Evolutionary conservation across 2,329 filamentous ascomycete species (phyloP).

Genomic region (Epichloe typhina): DNA sequence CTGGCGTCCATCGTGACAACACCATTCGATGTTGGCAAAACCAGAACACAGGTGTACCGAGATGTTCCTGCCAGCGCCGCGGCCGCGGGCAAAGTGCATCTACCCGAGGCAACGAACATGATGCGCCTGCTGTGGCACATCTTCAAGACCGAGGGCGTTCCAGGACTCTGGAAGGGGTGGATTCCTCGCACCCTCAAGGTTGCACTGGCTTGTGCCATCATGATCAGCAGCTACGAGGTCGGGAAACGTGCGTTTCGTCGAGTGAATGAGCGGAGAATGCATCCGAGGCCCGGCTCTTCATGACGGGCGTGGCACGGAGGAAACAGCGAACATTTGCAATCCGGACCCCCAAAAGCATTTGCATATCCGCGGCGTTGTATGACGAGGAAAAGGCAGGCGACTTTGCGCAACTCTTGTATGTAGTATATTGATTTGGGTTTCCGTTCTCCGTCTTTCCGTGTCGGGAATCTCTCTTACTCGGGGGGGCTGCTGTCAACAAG

Average conservation of each 20-base stretch:
- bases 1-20: slow-evolving; percentile 81
- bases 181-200: slow-evolving; percentile 86
- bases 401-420: neutral
- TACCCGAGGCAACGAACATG: slow-evolving; percentile 68
- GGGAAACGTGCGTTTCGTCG: slow-evolving; percentile 77
- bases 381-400: neutral
- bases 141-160: slow-evolving; percentile 67
- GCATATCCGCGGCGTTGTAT: neutral
- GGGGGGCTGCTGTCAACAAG: neutral
- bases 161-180: slow-evolving; percentile 84
- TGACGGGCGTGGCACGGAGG: neutral
- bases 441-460: neutral
- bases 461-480: neutral
- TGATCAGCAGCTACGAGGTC: slow-evolving; percentile 97
- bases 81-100: slow-evolving; percentile 19
- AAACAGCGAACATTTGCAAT: neutral
- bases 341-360: neutral
- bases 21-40: slow-evolving; percentile 96
- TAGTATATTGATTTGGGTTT: neutral
- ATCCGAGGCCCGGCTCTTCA: slow-evolving; percentile 1
- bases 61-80: slow-evolving; percentile 30
- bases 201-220: slow-evolving; percentile 91
- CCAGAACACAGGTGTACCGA: slow-evolving; percentile 72
- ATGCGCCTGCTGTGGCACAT: slow-evolving; percentile 80
- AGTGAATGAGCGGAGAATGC: slow-evolving; percentile 45